These are phyloP conservation scores for Emiliania huxleyi DNA, from an alignment of 78 protist genomes.

Conservation along the genomic window DNA sequence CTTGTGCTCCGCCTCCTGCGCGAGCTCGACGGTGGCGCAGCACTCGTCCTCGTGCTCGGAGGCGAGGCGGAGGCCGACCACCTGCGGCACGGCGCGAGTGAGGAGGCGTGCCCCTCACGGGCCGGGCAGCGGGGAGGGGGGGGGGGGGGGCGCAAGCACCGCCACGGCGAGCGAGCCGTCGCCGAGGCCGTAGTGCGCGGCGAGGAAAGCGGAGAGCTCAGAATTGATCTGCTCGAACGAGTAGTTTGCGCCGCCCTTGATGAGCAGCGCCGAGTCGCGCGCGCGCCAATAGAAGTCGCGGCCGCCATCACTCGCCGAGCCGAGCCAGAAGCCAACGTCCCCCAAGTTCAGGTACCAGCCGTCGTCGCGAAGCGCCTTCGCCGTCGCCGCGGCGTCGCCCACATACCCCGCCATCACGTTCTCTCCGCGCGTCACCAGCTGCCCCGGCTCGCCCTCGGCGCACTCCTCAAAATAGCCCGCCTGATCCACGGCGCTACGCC, in stretches of 20 bases:
- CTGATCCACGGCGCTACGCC: neutral
- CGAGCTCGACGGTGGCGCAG: neutral
- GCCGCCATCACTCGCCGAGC: neutral
- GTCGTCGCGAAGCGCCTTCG: neutral
- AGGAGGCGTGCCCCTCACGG: no score
- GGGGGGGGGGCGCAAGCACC: no score
- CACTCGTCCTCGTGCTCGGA: constrained; percentile 24
- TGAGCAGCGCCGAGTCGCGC: constrained; percentile 13
- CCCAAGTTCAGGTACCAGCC: neutral
- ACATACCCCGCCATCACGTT: neutral
- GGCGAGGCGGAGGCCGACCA: neutral
- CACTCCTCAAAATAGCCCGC: neutral
- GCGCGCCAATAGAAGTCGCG: neutral
- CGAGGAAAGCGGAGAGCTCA: neutral
- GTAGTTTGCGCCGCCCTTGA: constrained; percentile 18
- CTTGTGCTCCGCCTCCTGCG: neutral
- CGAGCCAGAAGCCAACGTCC: neutral
- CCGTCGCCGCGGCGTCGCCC: neutral
- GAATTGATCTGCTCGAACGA: neutral
- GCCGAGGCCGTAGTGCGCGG: no score
- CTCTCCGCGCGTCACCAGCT: neutral
- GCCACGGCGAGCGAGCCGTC: neutral
- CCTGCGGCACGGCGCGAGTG: no score
- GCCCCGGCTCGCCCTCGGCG: constrained; percentile 1
- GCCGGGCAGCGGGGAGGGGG: no score